Evolutionary conservation across 2,329 filamentous ascomycete species (phyloP), one percentile per base, ranked within the genome.

Genomic region (Pseudomassariella vexata): DNA sequence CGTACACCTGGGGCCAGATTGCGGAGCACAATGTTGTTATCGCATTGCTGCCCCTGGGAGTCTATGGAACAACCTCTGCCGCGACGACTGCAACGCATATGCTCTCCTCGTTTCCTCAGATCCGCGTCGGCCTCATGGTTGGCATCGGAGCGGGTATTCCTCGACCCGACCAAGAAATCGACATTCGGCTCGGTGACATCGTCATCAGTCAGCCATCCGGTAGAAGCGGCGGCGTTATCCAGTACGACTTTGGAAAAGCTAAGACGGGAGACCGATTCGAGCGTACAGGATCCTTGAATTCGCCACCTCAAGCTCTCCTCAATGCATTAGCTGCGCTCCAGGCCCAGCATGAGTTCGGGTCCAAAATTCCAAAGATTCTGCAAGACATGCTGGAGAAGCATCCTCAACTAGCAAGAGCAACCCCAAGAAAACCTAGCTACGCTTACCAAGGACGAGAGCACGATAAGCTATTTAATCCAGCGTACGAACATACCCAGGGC

Each of bases 301-400:
- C 30, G 5, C 30, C 30, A 9, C 30, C 30, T 2, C 4, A 19
- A 5, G 19, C 19, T 5, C 9, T 30, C 15, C n/a, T 19, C 4
- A 3, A 19, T 3, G 28, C 20, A 5, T 19, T 30, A 10, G 19
- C 10, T 11, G 18, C 14, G 1, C 22, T 30, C 12, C 20, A 19
- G 9, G 22, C 28, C 6, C 12, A 30, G 4, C 28, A 30, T 18
- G 19, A 30, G 12, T 30, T 30, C n/a, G 20, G 22, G 8, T 20
- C 28, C 3, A 38, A 50, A 1, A 30, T 58, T 6, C 45, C 57
- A 12, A 50, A 50, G 31, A 45, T 51, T 21, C 49, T 57, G 16
- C 18, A 38, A 33, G n/a, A 10, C 12, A 30, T 30, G 20, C 1
- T 30, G 16, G 12, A 30, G 12, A 11, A 12, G 8, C 1, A 7